Evolutionary conservation across 495 filamentous ascomycete genomes (phyloP), one percentile per base, ranked within the genome.

Genomic region (Penicillium psychrofluorescens): DNA sequence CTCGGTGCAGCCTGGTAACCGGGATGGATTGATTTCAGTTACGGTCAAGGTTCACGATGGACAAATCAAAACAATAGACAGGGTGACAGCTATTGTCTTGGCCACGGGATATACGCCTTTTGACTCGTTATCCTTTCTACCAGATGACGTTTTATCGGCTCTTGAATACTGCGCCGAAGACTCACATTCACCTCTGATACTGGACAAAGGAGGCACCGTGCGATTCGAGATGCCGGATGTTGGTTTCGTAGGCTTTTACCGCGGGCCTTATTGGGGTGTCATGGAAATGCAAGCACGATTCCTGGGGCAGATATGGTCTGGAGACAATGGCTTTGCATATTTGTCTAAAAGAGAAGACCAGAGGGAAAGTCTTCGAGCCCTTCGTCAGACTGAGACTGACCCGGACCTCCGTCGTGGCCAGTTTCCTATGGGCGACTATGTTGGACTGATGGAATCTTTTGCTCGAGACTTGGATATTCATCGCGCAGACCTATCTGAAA

Each of bases 231-330:
- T 90, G 1, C 77, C 80, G 0, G 76, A 78, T 14, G 62, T 91
- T 1, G 86, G 85, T 0, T 95, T 95, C 46, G 80, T 94, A 0
- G 90, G 90, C 5, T 85, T 91, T 61, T 91, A 95, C 58, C 77
- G 86, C 31, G 84, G 86, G 1, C 86, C 89, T 0, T 95, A 85
- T 61, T 95, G 88, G 84, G 85, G 84, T 0, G 76, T 86, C 1
- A 85, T 91, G 74, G 89, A 95, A 55, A 81, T 89, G 78, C 90
- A 95, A 62, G 85, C 87, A 0, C 77, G 81, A 11, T 79, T 81
- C 44, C 54, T 92, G 2, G 74, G 73, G 0, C 44, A 57, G 5
- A 40, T 54, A 11, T 80, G 78, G 71, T 13, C 41, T 1, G 52
- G 36, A 39, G 29, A 14, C 10, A 45, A 36, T 0, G 38, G 48